A percentile compares a stretch with the other conserved stretches of the same genome.
These are phyloP conservation scores for Melianthus villosus DNA, from an alignment of 441 rosid species.

Conservation along the genomic window DNA sequence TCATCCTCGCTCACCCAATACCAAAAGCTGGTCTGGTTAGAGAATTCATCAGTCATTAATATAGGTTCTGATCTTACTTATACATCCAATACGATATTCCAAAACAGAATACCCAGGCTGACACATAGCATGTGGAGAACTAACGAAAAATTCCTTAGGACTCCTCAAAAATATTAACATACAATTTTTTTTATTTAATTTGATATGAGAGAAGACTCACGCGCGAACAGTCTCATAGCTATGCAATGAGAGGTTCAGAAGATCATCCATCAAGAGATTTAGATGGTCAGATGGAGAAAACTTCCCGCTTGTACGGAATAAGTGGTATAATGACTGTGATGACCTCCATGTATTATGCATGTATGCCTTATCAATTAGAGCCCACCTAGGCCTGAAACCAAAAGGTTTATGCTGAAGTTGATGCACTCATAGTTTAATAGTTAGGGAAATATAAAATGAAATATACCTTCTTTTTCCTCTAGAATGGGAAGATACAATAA, in stretches of 20 bases:
- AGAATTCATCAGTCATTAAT: too few relatives aligned
- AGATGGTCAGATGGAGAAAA: constrained; percentile 64
- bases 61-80: too few relatives aligned
- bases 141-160: too few relatives aligned
- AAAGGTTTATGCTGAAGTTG: constrained; percentile 10
- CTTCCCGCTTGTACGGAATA: constrained; percentile 63
- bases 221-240: constrained; percentile 89
- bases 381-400: constrained; percentile 89
- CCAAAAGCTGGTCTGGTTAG: too few relatives aligned
- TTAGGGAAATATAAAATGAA: constrained; percentile 6
- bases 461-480: constrained; percentile 83
- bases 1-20: too few relatives aligned
- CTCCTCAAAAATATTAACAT: too few relatives aligned
- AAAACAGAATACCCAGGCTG: too few relatives aligned
- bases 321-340: constrained; percentile 90
- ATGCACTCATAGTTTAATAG: constrained; percentile 6
- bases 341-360: constrained; percentile 98
- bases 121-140: too few relatives aligned
- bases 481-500: constrained; percentile 68
- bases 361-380: constrained; percentile 86
- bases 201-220: constrained; percentile 71
- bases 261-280: constrained; percentile 68
- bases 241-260: constrained; percentile 71
- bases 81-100: too few relatives aligned
- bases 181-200: too few relatives aligned